Conservation (phyloP, 768 basidiomycete species). For the Russula griseocarnosa region DNA sequence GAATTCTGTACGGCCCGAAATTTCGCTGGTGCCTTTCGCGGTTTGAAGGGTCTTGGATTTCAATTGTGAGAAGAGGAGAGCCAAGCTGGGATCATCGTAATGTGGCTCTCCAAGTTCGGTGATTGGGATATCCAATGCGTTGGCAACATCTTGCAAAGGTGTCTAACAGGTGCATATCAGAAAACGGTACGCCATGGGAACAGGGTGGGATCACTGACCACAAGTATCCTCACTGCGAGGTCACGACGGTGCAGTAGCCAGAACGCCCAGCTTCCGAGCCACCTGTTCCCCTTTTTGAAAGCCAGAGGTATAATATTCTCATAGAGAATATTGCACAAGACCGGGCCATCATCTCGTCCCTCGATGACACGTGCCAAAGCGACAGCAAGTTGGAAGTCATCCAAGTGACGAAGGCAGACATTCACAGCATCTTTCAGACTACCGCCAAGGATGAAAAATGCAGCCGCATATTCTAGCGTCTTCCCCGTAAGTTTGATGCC, state of each 20-base stretch:
- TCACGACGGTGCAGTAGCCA: conserved; percentile 89
- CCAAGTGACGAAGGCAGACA: conserved; percentile 81
- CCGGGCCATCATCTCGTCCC: conserved; percentile 73
- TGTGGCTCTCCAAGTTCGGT: conserved; percentile 75
- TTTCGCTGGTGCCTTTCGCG: conserved; percentile 87
- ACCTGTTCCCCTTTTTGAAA: conserved; percentile 83
- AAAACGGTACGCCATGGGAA: neutral
- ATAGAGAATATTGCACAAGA: conserved; percentile 67
- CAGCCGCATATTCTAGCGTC: conserved; percentile 87
- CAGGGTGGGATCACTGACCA: conserved; percentile 50
- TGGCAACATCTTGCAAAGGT: conserved; percentile 69
- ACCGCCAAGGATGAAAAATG: conserved; percentile 92
- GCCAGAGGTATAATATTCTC: conserved; percentile 77
- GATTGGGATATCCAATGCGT: conserved; percentile 50
- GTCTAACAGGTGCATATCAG: conserved; percentile 45
- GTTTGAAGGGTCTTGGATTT: conserved; percentile 90
- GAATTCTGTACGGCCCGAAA: conserved; percentile 84
- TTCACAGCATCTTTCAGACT: conserved; percentile 87
- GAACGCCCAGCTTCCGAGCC: conserved; percentile 94
- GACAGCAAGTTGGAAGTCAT: conserved; percentile 88
- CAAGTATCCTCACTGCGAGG: conserved; percentile 80
- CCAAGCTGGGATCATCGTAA: conserved; percentile 92
- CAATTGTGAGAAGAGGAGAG: conserved; percentile 84
- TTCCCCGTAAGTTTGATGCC: conserved; percentile 4
- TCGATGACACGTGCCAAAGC: conserved; percentile 84